Conservation (phyloP, 257 asterid genomes). For the Primulina tabacum region DNA sequence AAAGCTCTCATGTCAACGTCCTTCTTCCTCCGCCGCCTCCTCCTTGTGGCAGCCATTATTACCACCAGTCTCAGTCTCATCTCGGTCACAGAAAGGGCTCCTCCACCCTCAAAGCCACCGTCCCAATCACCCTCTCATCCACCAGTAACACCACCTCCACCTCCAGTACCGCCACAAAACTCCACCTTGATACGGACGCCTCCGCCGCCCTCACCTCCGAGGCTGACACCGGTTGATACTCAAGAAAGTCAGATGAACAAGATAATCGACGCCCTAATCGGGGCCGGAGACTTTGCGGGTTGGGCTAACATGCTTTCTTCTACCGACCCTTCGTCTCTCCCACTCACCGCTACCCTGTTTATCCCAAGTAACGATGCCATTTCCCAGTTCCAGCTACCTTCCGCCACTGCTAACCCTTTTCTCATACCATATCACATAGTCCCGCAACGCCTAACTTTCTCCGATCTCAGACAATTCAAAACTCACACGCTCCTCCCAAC, state of each 20-base stretch:
- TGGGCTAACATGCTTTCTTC: constrained; percentile 56
- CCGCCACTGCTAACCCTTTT: constrained; percentile 35
- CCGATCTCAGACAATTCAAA: constrained; percentile 36
- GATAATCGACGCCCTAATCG: constrained; percentile 53
- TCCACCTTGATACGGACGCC: background rate
- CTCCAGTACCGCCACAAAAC: constrained; percentile 9
- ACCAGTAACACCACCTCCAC: constrained; percentile 14
- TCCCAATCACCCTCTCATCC: constrained; percentile 17
- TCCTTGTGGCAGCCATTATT: constrained; percentile 25
- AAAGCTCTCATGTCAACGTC: constrained; percentile 24
- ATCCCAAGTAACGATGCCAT: constrained; percentile 57
- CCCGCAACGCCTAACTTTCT: constrained; percentile 66
- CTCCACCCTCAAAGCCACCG: constrained; percentile 14
- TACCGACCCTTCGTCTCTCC: constrained; percentile 44
- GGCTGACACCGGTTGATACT: constrained; percentile 10
- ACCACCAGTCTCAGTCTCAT: constrained; percentile 20
- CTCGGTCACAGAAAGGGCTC: constrained; percentile 9
- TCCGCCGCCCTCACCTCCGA: constrained; percentile 6
- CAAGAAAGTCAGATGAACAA: constrained; percentile 40
- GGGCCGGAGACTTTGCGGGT: constrained; percentile 54
- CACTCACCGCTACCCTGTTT: constrained; percentile 63
- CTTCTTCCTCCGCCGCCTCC: constrained; percentile 19
- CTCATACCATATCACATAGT: constrained; percentile 59
- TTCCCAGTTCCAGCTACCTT: constrained; percentile 33
- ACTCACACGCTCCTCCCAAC: constrained; percentile 54